Evolutionary conservation across 768 basidiomycete species (phyloP), one percentile per base, ranked within the genome.

Genomic region (Boletus pseudopeckii): DNA sequence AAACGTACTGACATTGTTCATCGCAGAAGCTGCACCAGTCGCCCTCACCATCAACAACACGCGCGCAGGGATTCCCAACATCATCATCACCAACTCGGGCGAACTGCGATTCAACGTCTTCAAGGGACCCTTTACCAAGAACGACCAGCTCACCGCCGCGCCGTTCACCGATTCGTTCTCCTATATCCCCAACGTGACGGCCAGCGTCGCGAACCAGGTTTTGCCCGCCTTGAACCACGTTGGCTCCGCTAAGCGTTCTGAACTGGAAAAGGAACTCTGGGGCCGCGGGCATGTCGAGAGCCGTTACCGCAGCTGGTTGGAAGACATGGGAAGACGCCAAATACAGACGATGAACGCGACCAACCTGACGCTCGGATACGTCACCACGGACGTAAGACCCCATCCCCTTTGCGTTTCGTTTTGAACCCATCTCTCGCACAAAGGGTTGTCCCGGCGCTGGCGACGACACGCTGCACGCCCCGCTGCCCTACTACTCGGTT

Each of bases 61-160:
- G 3, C 81, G 86, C 24, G 77, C 80, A 5, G 66, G 66, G 3
- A 78, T 80, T 45, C 83, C 87, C 33, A 83, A 78, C 58, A 72
- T 89, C 59, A 80, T 87, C 66, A 80, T 90, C 53, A 71, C 75
- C 48, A 84, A 87, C 69, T 79, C 85, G 2, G 86, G 80, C 11
- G 80, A 76, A 11, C 74, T 83, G 61, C 82, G 88, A 46, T 90
- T 83, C 70, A 79, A 87, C 59, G 67, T 91, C 47, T 84, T 82
- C 63, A 59, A 76, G 2, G 90, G 90, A 2, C 62, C 81, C 3
- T 92, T 93, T 72, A 86, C 85, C 30, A 83, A 83, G 67, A 88
- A 92, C 65, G 90, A 93, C 67, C 85, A 90, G 60, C 77, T 92
- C 42, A 88, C 88, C 1, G 80, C 81, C 2, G 83, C 81, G 7